Evolutionary conservation across 148 eudicot genomes (phyloP).

Genomic region (Linanthus parryae): DNA sequence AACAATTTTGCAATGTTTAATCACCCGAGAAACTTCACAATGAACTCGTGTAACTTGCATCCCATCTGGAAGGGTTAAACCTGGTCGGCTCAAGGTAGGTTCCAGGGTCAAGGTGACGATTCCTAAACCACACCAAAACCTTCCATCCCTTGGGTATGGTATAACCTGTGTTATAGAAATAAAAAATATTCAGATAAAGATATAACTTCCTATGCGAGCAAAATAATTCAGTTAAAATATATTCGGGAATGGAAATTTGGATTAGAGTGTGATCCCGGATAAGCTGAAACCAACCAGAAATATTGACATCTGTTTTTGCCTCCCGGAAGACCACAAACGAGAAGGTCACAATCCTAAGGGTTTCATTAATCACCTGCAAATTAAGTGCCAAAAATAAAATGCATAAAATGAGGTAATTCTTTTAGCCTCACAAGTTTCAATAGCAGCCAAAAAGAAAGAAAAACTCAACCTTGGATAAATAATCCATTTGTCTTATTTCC

Average conservation of each 20-base stretch:
- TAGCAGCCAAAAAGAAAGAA: not conserved
- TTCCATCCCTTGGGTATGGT: slow-evolving; percentile 89
- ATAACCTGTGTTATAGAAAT: slow-evolving; percentile 46
- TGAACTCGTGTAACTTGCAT: slow-evolving; percentile 62
- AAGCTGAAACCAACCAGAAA: slow-evolving; percentile 47
- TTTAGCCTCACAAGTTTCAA: too few species aligned
- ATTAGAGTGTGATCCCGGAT: too few species aligned
- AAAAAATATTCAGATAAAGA: not conserved
- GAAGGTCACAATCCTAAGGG: slow-evolving; percentile 74
- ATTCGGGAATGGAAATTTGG: not conserved
- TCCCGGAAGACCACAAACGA: slow-evolving; percentile 73
- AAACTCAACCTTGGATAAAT: slow-evolving; percentile 56
- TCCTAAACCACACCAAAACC: slow-evolving; percentile 74
- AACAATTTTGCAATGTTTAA: not conserved
- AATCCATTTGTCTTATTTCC: slow-evolving; percentile 75
- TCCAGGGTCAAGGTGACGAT: slow-evolving; percentile 62
- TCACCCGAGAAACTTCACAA: not conserved
- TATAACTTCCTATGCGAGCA: not conserved
- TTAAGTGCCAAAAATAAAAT: not conserved
- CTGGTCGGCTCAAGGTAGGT: slow-evolving; percentile 52
- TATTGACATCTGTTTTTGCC: slow-evolving; percentile 58
- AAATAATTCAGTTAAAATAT: not conserved
- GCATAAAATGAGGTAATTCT: not conserved
- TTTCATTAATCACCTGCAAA: slow-evolving; percentile 77
- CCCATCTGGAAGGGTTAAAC: slow-evolving; percentile 90